These are phyloP conservation scores for Helichrysum umbraculigerum DNA, from an alignment of 129 eudicot species.

Conservation along the genomic window DNA sequence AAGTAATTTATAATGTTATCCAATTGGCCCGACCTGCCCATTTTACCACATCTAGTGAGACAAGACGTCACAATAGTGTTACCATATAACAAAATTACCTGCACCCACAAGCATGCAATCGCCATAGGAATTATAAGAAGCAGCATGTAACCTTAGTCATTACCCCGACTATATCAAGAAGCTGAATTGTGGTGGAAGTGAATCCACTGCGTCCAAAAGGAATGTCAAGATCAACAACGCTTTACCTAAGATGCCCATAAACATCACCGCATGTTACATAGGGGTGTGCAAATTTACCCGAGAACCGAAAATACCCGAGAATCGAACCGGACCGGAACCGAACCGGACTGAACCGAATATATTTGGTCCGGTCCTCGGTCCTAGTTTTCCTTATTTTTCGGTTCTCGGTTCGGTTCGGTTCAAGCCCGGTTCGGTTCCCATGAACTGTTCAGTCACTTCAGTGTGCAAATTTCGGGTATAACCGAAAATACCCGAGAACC, in stretches of 20 bases:
- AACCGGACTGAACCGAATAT: too few relatives aligned
- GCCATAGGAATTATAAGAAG: slow-evolving; percentile 95
- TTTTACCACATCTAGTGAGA: not conserved
- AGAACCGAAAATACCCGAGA: too few relatives aligned
- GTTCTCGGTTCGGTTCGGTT: too few relatives aligned
- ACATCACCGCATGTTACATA: not conserved
- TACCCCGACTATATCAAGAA: slow-evolving; percentile 88
- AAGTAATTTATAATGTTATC: not conserved
- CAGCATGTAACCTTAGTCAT: slow-evolving; percentile 87
- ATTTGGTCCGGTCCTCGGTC: too few relatives aligned
- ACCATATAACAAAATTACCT: slow-evolving; percentile 45
- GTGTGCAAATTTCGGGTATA: too few relatives aligned
- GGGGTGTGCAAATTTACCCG: too few relatives aligned
- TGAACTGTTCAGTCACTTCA: too few relatives aligned
- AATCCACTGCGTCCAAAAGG: slow-evolving; percentile 95
- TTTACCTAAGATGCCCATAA: slow-evolving; percentile 60
- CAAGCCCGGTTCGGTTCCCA: too few relatives aligned
- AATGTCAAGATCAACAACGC: slow-evolving; percentile 89
- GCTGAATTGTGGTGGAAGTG: slow-evolving; percentile 89
- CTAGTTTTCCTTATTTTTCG: too few relatives aligned
- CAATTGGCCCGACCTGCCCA: not conserved
- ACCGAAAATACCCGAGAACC: too few relatives aligned
- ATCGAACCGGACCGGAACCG: too few relatives aligned
- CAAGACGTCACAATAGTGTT: not conserved
- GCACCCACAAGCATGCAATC: slow-evolving; percentile 95